Evolutionary conservation across 2,329 filamentous ascomycete genomes (phyloP), one percentile per base, ranked within the genome.

Genomic region (Stromatinia cepivora): DNA sequence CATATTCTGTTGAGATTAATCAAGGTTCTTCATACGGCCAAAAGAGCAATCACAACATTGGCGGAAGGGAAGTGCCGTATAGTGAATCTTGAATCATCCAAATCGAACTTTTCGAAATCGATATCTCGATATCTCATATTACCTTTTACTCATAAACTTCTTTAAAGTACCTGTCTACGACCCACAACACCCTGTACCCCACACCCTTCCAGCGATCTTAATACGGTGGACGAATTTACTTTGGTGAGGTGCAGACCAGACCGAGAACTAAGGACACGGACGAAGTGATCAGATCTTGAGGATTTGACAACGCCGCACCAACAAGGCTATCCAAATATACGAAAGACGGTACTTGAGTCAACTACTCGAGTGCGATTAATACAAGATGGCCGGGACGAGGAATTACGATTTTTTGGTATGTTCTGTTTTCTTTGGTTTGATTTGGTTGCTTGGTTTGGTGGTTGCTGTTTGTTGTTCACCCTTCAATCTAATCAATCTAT

Each of bases 391-490:
- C 78, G 93, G 92, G 82, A 96, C 94, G 86, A 90, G 95, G 82
- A 99, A 99, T 86, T 99, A 99, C 84, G 95, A 99, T 82, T 98
- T 98, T 82, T 87, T 99, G 83, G 94, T 98, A 90, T 71, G 73
- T 42, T 42, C 39, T 42, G 39, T 42, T 42, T 42, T 15, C 4
- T 13, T 70, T 72, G 13, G 17, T 42, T 28, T 31, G 48, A 31
- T 53, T 54, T 42, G 28, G 17, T 59, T 50, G 39, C 28, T 36
- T 31, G 22, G 31, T 5, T 58, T 13, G 28, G 9, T 36, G 6
- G 8, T 28, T 53, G 28, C n/a, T 42, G 50, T 31, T 31, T 17
- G 57, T 36, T 42, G 59, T 63, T 28, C 1, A 52, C 59, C 39
- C 25, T 39, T 39, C 45, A 22, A 52, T 63, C 59, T 39, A 57